These are phyloP conservation scores for Nepenthes alata DNA, from an alignment of 179 eudicot genomes.

Conservation along the genomic window DNA sequence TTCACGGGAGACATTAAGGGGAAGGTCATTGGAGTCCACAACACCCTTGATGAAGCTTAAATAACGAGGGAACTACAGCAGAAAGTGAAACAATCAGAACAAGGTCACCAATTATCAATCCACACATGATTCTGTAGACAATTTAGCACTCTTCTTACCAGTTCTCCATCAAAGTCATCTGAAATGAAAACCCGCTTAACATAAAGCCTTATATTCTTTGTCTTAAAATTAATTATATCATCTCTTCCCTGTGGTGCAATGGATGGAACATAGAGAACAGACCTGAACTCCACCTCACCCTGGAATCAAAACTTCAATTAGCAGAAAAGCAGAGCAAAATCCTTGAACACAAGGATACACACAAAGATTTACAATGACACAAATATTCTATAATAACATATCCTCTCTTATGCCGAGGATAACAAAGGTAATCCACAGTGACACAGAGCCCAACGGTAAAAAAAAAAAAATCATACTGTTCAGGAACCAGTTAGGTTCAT, in stretches of 20 bases:
- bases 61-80: conserved; percentile 76
- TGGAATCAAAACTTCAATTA: conserved; percentile 11
- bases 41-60: conserved; percentile 90
- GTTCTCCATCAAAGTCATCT: conserved; percentile 93
- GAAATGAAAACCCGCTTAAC: conserved; percentile 96
- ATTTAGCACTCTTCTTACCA: conserved; percentile 36
- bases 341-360: background rate
- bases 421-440: too few relatives aligned
- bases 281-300: conserved; percentile 98
- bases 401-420: too few relatives aligned
- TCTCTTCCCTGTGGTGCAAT: conserved; percentile 63
- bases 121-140: background rate
- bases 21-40: conserved; percentile 95
- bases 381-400: background rate
- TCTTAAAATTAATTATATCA: conserved; percentile 60
- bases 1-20: conserved; percentile 94
- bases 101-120: too few relatives aligned
- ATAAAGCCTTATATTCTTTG: conserved; percentile 85
- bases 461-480: too few relatives aligned
- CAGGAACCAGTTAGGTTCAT: too few relatives aligned
- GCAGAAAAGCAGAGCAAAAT: background rate
- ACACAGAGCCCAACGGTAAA: too few relatives aligned
- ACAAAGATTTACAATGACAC: background rate
- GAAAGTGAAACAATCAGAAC: conserved; percentile 3
- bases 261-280: conserved; percentile 73